Evolutionary conservation across 2,329 filamentous ascomycete genomes (phyloP).

Genomic region (Cryphonectria naterciae): DNA sequence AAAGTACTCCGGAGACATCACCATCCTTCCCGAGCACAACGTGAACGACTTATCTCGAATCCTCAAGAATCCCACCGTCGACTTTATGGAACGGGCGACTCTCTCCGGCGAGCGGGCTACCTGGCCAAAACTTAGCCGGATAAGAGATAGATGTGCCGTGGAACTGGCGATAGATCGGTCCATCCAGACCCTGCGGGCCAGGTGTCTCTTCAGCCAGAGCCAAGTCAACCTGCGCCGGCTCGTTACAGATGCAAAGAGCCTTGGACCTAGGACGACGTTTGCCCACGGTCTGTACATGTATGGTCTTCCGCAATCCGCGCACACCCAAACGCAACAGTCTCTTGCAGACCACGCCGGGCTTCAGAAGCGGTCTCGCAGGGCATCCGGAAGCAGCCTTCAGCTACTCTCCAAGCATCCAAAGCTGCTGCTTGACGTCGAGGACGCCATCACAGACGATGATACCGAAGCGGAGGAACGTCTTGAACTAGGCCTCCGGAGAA

Average conservation of each 20-base stretch:
- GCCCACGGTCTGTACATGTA: slow-evolving; percentile 30
- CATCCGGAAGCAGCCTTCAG: slow-evolving; percentile 55
- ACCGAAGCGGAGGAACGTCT: slow-evolving; percentile 36
- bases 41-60: slow-evolving; percentile 76
- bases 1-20: slow-evolving; percentile 93
- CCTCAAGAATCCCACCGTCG: slow-evolving; percentile 79
- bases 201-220: slow-evolving; percentile 70
- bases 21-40: slow-evolving; percentile 81
- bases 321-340: slow-evolving; percentile 19
- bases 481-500: slow-evolving; percentile 32
- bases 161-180: slow-evolving; percentile 82
- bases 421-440: slow-evolving; percentile 42
- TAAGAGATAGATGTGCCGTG: slow-evolving; percentile 85
- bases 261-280: slow-evolving; percentile 29
- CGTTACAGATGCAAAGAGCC: slow-evolving; percentile 40
- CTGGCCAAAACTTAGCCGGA: slow-evolving; percentile 86
- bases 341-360: slow-evolving; percentile 14
- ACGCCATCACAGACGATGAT: slow-evolving; percentile 42
- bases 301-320: slow-evolving; percentile 23
- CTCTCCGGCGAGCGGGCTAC: slow-evolving; percentile 82
- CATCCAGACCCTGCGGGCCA: slow-evolving; percentile 68
- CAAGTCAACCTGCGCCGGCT: slow-evolving; percentile 62
- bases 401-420: slow-evolving; percentile 43
- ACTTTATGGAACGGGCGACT: slow-evolving; percentile 83
- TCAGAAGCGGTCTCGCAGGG: slow-evolving; percentile 45